A percentile compares a stretch with the other conserved stretches of the same genome.
Evolutionary conservation across 495 filamentous ascomycete genomes (phyloP).

Genomic region (Tuber indicum): DNA sequence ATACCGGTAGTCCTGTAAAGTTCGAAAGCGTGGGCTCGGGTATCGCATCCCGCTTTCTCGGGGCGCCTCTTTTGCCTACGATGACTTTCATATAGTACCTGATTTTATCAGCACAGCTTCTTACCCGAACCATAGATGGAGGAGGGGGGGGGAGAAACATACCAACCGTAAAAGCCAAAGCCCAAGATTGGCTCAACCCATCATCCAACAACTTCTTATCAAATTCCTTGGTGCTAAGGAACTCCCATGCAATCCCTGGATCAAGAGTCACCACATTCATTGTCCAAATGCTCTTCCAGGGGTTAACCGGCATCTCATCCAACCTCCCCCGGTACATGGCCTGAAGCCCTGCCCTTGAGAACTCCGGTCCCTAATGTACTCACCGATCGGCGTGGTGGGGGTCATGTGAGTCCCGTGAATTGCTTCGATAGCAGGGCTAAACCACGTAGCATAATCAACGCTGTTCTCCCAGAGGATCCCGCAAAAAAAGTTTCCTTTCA

Average conservation of each 20-base stretch:
- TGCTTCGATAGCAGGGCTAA: slow-evolving; percentile 72
- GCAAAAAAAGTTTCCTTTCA: slow-evolving; percentile 73
- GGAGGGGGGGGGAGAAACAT: background rate
- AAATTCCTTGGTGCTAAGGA: slow-evolving; percentile 62
- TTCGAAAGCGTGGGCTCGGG: background rate
- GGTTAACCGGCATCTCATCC: slow-evolving; percentile 49
- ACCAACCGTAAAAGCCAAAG: slow-evolving; percentile 68
- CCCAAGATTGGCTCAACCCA: slow-evolving; percentile 80
- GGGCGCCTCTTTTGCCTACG: background rate
- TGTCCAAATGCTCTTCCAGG: slow-evolving; percentile 78
- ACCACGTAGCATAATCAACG: slow-evolving; percentile 89
- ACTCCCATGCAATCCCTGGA: slow-evolving; percentile 60
- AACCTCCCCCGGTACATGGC: slow-evolving; percentile 49
- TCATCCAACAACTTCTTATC: slow-evolving; percentile 69
- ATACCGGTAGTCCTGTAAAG: background rate
- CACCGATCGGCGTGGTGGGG: slow-evolving; percentile 65
- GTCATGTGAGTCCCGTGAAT: slow-evolving; percentile 95
- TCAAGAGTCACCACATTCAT: slow-evolving; percentile 74
- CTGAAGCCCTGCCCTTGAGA: slow-evolving; percentile 79
- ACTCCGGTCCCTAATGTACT: slow-evolving; percentile 59
- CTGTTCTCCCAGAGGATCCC: slow-evolving; percentile 97
- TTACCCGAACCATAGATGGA: background rate
- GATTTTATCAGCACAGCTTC: background rate
- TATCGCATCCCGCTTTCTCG: background rate
- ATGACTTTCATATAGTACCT: background rate